phyloP scores from a whole-genome alignment of 2,329 filamentous ascomycete species.

The Alternaria solani region DNA sequence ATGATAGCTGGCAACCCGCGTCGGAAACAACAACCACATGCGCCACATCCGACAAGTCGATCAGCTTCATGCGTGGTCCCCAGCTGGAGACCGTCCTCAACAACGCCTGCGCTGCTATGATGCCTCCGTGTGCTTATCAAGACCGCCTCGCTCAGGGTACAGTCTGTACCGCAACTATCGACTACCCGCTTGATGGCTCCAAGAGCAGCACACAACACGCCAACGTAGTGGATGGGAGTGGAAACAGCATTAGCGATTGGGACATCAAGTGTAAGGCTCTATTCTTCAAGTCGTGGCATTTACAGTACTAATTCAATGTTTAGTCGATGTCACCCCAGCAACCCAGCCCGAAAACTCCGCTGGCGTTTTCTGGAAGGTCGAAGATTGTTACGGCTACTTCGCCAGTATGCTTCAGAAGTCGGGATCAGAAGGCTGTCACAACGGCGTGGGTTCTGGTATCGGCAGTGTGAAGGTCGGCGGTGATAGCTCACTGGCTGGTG shows the following conservation, averaged over 20 bases:
- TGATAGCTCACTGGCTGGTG: slow-evolving; percentile 27
- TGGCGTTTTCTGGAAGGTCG: slow-evolving; percentile 31
- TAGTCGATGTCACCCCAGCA: slow-evolving; percentile 38
- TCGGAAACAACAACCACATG: slow-evolving; percentile 25
- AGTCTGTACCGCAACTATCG: slow-evolving; percentile 27
- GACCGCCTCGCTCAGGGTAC: slow-evolving; percentile 20
- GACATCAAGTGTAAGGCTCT: slow-evolving; percentile 30
- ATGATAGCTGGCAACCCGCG: slow-evolving; percentile 27
- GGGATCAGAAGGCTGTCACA: slow-evolving; percentile 32
- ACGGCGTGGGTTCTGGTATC: slow-evolving; percentile 26
- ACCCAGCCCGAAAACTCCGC: slow-evolving; percentile 21
- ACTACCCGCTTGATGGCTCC: slow-evolving; percentile 26
- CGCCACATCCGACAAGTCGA: slow-evolving; percentile 26
- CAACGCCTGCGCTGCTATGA: slow-evolving; percentile 40
- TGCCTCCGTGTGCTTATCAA: slow-evolving; percentile 37
- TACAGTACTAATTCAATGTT: slow-evolving; percentile 8
- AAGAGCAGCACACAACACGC: slow-evolving; percentile 31
- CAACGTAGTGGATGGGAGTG: slow-evolving; percentile 21
- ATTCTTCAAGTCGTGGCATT: not conserved
- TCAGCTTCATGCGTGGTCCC: slow-evolving; percentile 31
- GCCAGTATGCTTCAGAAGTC: slow-evolving; percentile 28
- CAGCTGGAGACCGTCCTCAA: slow-evolving; percentile 31
- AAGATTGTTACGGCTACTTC: slow-evolving; percentile 45
- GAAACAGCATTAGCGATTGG: slow-evolving; percentile 29
- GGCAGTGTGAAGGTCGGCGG: slow-evolving; percentile 36